Evolutionary conservation across 2,329 filamentous ascomycete species (phyloP).

Genomic region (Cordyceps cateniannulata): DNA sequence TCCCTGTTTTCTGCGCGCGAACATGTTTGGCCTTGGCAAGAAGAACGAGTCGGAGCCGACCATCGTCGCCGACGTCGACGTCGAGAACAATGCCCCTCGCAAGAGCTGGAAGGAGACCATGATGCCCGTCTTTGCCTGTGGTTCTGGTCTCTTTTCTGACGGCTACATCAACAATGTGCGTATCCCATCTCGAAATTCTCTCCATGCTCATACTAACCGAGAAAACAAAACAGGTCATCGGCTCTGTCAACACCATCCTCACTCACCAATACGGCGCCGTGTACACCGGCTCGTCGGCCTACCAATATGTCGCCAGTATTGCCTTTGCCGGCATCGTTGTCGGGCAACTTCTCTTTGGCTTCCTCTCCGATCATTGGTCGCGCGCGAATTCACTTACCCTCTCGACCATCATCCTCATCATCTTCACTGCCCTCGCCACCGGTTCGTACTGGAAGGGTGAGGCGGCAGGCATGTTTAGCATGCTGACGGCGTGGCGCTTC

Average conservation of each 20-base stretch:
- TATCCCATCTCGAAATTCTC: background rate
- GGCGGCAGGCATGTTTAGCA: conserved; percentile 64
- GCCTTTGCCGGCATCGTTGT: conserved; percentile 83
- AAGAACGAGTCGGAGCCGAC: background rate
- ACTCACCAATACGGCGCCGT: conserved; percentile 57
- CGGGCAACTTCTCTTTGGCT: conserved; percentile 76
- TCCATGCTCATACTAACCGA: background rate
- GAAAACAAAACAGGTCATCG: conserved; percentile 59
- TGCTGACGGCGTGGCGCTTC: conserved; percentile 76
- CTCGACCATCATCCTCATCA: conserved; percentile 75
- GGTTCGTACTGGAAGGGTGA: conserved; percentile 71
- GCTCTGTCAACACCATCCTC: conserved; percentile 77
- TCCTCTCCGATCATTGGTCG: conserved; percentile 75
- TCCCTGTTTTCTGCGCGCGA: background rate
- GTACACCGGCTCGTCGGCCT: conserved; percentile 58
- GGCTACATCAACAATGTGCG: conserved; percentile 82
- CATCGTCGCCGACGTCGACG: background rate
- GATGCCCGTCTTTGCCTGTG: conserved; percentile 76
- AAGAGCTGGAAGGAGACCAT: conserved; percentile 10
- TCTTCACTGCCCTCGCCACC: conserved; percentile 75
- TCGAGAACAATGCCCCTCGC: background rate
- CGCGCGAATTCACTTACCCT: conserved; percentile 74
- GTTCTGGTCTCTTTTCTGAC: conserved; percentile 84
- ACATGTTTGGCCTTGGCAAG: conserved; percentile 5
- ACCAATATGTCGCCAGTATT: conserved; percentile 69